Base-by-base conservation (phyloP, 352 stramenopile species). In the Hyaloperonospora brassicae region DNA sequence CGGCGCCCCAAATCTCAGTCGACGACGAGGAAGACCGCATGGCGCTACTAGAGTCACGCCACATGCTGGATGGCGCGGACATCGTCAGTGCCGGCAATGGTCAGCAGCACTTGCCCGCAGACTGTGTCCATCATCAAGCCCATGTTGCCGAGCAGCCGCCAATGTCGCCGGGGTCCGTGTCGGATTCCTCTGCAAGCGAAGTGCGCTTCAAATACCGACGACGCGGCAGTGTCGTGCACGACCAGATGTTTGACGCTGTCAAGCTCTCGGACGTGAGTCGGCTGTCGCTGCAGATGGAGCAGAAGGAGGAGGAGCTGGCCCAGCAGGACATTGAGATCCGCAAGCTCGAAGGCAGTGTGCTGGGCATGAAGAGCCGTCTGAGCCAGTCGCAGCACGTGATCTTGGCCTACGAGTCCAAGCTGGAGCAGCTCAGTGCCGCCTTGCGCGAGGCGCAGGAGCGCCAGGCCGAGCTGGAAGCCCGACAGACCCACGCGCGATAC, bases 241-340 rank as follows among this genome's bases (percentile, higher is more conserved):
- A 83, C 22, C 75, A 87, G 39, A 92, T 92, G 79, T 92, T 92
- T 50, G 79, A 89, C 58, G 74, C 77, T 12, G 79, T 86, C 21
- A 83, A 84, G 61, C 54, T 87, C 27, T 86, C 78, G 43, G 77
- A 91, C 50, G 64, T 87, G 39, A 87, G 76, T 57, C 73, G 75
- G 1, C 65, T 91, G 23, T 77, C 71, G 48, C 54, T 87, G 43
- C 76, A 86, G 47, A 23, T 91, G 21, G 66, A 83, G 27, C 79
- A 83, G 49, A 86, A 85, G 50, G 75, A 89, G 42, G 78, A 86
- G 52, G 78, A 86, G 47, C 50, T 86, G 17, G 69, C 73, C 21
- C 60, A 73, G 34, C 73, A 84, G 38, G 73, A 89, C n/a, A 65
- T 71, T 5, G 66, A 80, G 47, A 85, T 86, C 53, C 73, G 73